Evolutionary conservation across 176 grass and related monocot genomes (phyloP).

Genomic region (Aegilops speltoides): DNA sequence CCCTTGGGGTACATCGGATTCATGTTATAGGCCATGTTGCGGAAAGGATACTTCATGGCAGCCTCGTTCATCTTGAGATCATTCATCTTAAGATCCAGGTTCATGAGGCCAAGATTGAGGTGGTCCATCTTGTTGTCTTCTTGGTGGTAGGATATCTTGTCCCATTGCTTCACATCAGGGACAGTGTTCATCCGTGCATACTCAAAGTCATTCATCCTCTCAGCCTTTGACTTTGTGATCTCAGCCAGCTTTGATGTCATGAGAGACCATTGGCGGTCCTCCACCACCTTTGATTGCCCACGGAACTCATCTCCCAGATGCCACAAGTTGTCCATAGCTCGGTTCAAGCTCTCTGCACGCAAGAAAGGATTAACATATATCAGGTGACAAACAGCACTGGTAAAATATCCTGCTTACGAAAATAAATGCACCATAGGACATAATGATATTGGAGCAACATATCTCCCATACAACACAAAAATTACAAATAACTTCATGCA

Average conservation of each 20-base stretch:
- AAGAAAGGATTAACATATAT: constrained; percentile 6
- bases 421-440: not conserved
- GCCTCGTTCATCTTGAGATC: constrained; percentile 86
- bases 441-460: not conserved
- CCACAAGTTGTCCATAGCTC: constrained; percentile 87
- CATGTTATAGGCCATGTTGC: constrained; percentile 50
- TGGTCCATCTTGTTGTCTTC: constrained; percentile 74
- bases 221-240: constrained; percentile 68
- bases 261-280: constrained; percentile 94
- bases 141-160: constrained; percentile 68
- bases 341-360: not conserved
- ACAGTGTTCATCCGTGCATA: constrained; percentile 52
- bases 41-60: constrained; percentile 55
- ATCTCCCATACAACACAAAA: not conserved
- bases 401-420: not conserved
- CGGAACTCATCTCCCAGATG: constrained; percentile 90
- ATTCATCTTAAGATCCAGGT: constrained; percentile 86
- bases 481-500: not conserved
- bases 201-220: constrained; percentile 79
- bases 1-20: constrained; percentile 67
- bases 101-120: constrained; percentile 78
- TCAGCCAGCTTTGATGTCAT: constrained; percentile 97
- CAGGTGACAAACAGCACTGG: not conserved
- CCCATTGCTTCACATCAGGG: constrained; percentile 65
- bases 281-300: constrained; percentile 74